These are phyloP conservation scores for Sporothrix humicola DNA, from an alignment of 2,329 filamentous ascomycete species.

Conservation along the genomic window DNA sequence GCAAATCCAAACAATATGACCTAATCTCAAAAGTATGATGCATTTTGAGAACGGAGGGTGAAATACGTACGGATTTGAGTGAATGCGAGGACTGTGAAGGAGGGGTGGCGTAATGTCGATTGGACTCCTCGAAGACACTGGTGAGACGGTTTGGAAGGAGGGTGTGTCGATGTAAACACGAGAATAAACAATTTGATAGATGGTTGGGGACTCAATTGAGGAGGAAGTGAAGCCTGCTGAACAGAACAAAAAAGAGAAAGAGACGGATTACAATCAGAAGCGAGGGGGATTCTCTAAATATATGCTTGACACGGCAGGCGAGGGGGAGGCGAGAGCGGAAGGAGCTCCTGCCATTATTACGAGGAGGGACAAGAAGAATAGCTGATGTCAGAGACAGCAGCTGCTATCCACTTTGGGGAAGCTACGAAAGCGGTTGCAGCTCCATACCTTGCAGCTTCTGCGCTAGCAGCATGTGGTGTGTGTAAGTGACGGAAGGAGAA, in stretches of 20 bases:
- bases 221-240: conserved; percentile 8
- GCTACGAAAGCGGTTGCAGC: conserved; percentile 24
- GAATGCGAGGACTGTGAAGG: not conserved
- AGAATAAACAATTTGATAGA: not conserved
- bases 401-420: conserved; percentile 27
- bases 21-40: not conserved
- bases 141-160: not conserved
- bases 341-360: conserved; percentile 21
- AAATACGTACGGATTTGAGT: conserved; percentile 12
- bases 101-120: conserved; percentile 8
- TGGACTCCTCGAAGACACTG: not conserved
- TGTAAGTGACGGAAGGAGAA: conserved; percentile 23
- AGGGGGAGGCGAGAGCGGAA: conserved; percentile 19
- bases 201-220: conserved; percentile 6
- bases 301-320: conserved; percentile 16
- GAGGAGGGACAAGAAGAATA: conserved; percentile 13
- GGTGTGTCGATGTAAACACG: not conserved
- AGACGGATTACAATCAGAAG: not conserved
- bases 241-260: not conserved
- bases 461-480: conserved; percentile 27
- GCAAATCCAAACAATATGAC: not conserved
- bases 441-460: conserved; percentile 14
- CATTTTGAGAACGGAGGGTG: not conserved
- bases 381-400: conserved; percentile 33
- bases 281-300: conserved; percentile 22